These are phyloP conservation scores for Cercospora sp. DNA, from an alignment of 2,329 filamentous ascomycete species.

Conservation along the genomic window DNA sequence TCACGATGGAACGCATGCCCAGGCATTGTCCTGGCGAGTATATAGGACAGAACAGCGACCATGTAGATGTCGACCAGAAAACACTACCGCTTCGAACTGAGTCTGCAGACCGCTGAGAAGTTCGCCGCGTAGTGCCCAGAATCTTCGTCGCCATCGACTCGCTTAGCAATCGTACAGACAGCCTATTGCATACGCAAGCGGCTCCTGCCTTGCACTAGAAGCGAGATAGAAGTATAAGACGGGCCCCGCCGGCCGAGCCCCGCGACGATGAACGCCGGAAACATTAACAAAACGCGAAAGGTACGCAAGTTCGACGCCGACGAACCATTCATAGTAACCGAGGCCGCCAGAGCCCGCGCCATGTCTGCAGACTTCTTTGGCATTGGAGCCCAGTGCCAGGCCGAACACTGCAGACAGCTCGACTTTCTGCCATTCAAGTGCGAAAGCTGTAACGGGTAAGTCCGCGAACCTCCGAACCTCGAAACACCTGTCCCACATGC, in stretches of 20 bases:
- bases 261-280: conserved; percentile 20
- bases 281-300: conserved; percentile 39
- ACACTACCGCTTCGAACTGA: neutral
- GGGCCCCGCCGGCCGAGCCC: neutral
- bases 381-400: conserved; percentile 88
- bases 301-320: conserved; percentile 46
- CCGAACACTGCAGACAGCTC: conserved; percentile 86
- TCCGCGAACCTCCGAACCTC: conserved; percentile 3
- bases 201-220: neutral
- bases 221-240: neutral
- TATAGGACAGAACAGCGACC: neutral
- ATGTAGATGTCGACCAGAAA: neutral
- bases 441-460: conserved; percentile 72
- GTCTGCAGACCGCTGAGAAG: neutral
- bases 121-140: conserved; percentile 17
- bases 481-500: neutral
- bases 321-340: neutral
- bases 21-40: neutral
- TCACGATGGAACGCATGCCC: neutral
- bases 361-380: conserved; percentile 67
- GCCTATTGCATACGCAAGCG: conserved; percentile 16
- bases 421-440: conserved; percentile 96
- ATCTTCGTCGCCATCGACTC: conserved; percentile 26
- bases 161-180: conserved; percentile 21
- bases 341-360: neutral